These are phyloP conservation scores for Tuber microsphaerosporum DNA, from an alignment of 495 filamentous ascomycete species.

Conservation along the genomic window DNA sequence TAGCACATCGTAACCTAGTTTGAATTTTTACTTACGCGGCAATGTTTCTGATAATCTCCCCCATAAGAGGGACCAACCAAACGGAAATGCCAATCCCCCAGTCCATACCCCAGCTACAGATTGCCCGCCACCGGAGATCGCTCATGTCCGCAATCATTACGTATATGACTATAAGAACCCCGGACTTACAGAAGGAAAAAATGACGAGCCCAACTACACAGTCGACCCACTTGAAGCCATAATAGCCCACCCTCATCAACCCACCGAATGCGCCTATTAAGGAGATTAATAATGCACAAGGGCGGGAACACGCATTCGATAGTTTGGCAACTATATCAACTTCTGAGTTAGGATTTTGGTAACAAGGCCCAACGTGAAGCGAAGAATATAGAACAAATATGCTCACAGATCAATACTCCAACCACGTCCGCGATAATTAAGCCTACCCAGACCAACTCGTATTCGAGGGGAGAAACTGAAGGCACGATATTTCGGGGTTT, in stretches of 20 bases:
- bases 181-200: slow-evolving; percentile 19
- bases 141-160: slow-evolving; percentile 33
- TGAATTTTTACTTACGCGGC: neutral
- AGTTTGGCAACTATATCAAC: no score
- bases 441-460: slow-evolving; percentile 23
- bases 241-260: slow-evolving; percentile 13
- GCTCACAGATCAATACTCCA: slow-evolving; percentile 29
- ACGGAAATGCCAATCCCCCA: slow-evolving; percentile 15
- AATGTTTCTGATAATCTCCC: neutral
- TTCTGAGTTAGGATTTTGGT: neutral
- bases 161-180: slow-evolving; percentile 19
- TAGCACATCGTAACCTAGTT: neutral
- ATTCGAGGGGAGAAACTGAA: slow-evolving; percentile 17
- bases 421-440: slow-evolving; percentile 20
- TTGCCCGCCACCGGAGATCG: slow-evolving; percentile 26
- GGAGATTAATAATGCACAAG: slow-evolving; percentile 22
- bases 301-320: slow-evolving; percentile 21
- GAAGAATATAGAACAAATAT: neutral
- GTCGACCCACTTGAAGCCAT: slow-evolving; percentile 15
- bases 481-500: neutral
- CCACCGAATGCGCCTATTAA: slow-evolving; percentile 24
- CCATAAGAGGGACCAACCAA: slow-evolving; percentile 7
- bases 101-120: slow-evolving; percentile 26
- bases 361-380: neutral
- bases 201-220: slow-evolving; percentile 23